Base-by-base conservation (phyloP, 2,329 filamentous ascomycete genomes). In the Cladosporium austrohemisphaericum region DNA sequence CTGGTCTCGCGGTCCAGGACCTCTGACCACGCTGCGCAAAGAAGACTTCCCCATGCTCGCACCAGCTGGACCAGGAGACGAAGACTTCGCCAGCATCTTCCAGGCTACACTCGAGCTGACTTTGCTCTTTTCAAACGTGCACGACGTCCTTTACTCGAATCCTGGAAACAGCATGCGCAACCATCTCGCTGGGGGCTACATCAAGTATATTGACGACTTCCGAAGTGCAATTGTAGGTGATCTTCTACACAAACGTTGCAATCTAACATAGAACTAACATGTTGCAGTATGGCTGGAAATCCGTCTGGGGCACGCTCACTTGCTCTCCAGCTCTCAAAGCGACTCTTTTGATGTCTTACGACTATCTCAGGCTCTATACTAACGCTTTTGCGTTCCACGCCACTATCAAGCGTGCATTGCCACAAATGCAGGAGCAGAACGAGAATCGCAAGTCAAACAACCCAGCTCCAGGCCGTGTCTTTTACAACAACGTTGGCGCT, bases 381-480 rank as follows among this genome's bases (percentile, higher is more conserved):
- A 87, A 86, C 51, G 84, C 85, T 0, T 88, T 88, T 60, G 85
- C 84, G 1, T 88, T 88, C 56, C 85, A 88, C 61, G 84, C 85
- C 2, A 85, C 83, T 1, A 80, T 78, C 18, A 70, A 73, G 19
- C 68, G 72, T 25, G 71, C 71, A 11, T 56, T 73, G 0, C 69
- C 70, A 5, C 55, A 64, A 20, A 56, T 58, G 11, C 59, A 64
- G 41, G 58, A 59, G 6, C 58, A 59, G 29, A 55, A 56, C 32
- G 53, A 60, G 19, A 55, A 44, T 16, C 44, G 55, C 46, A 53
- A 53, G 28, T 51, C 52, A 6, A 49, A 31, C 37, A 36, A 37
- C 11, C 48, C 48, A 29, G 48, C 38, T 13, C 48, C 48, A 18
- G 23, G 37, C 20, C 31, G 53, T 46, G 68, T 75, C 7, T 75